phyloP scores from a whole-genome alignment of 169 alveolate species.

The Plasmodium malariae region DNA sequence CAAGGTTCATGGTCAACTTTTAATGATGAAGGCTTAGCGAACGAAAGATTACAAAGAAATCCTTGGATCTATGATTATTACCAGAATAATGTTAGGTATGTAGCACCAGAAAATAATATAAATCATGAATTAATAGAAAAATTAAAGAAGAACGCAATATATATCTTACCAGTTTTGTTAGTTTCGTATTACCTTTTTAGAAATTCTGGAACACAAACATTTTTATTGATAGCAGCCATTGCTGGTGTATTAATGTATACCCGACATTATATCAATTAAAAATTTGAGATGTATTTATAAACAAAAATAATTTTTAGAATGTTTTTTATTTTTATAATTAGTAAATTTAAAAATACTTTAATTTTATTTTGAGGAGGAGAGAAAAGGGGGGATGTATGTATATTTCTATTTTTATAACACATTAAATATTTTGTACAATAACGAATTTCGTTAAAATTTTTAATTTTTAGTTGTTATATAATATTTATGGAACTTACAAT shows the following conservation, averaged over 20 bases:
- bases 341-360: too few relatives aligned
- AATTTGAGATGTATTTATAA: too few relatives aligned
- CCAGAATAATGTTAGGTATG: constrained; percentile 8
- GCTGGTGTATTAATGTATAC: constrained; percentile 31
- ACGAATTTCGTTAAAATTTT: too few relatives aligned
- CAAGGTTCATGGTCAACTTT: not conserved
- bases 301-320: too few relatives aligned
- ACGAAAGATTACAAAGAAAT: constrained; percentile 22
- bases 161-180: constrained; percentile 11
- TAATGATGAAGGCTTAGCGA: constrained; percentile 1
- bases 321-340: too few relatives aligned
- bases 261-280: not conserved
- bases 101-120: constrained; percentile 18
- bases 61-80: not conserved
- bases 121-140: constrained; percentile 22
- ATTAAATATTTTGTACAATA: too few relatives aligned
- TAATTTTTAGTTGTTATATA: too few relatives aligned
- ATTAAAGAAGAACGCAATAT: constrained; percentile 17
- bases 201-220: not conserved
- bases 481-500: too few relatives aligned
- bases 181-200: not conserved
- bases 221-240: constrained; percentile 25
- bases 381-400: too few relatives aligned
- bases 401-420: too few relatives aligned
- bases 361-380: too few relatives aligned